A percentile compares a stretch with the other conserved stretches of the same genome.
Conservation (phyloP, 441 rosid genomes). For the Bocquillonia castaneifolia region DNA sequence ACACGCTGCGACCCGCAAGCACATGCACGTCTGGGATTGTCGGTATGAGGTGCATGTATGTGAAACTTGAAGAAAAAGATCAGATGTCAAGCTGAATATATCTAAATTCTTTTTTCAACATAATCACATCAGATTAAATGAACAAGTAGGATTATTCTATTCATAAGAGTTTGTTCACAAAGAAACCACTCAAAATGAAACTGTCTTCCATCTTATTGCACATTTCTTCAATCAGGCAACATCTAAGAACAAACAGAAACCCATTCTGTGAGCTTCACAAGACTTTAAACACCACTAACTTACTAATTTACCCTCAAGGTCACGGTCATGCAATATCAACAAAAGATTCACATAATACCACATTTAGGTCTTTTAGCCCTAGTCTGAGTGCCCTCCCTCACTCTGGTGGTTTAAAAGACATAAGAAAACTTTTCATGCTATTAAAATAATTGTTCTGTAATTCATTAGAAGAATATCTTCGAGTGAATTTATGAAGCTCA, state of each 20-base stretch:
- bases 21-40: constrained; percentile 9
- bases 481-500: neutral
- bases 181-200: neutral
- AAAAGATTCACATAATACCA: neutral
- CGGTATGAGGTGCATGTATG: neutral
- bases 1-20: constrained; percentile 5
- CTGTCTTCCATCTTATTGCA: neutral
- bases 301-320: neutral
- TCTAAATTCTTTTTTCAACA: neutral
- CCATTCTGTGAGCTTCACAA: neutral
- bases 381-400: neutral
- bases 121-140: too few species aligned
- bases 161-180: neutral
- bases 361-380: neutral
- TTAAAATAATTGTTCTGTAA: neutral
- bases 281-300: neutral
- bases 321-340: neutral
- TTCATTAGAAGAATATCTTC: neutral
- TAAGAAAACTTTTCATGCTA: neutral
- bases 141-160: too few species aligned
- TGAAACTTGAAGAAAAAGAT: neutral
- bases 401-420: neutral
- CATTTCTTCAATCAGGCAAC: neutral
- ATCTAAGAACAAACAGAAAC: neutral
- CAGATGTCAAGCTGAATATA: neutral